These are phyloP conservation scores for Cordyceps pruinosa DNA, from an alignment of 2,329 filamentous ascomycete species.

Conservation along the genomic window DNA sequence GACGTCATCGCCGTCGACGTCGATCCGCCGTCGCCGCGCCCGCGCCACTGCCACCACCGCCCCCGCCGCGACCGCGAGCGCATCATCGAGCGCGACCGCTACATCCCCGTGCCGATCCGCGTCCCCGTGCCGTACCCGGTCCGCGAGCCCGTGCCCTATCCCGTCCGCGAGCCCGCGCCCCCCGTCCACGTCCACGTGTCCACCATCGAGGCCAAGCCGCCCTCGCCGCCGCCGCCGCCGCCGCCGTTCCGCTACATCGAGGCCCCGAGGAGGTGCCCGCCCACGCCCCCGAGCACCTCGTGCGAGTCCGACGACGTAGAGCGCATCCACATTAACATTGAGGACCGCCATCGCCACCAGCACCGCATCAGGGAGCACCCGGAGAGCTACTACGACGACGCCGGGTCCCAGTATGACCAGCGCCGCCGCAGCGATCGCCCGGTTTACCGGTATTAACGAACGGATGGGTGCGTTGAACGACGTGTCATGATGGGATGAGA, in stretches of 20 bases:
- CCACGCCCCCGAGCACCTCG: constrained; percentile 4
- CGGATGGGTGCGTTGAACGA: not conserved
- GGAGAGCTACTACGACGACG: not conserved
- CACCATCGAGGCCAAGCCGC: constrained; percentile 9
- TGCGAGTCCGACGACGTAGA: constrained; percentile 24
- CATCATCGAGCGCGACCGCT: constrained; percentile 45
- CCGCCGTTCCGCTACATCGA: constrained; percentile 9
- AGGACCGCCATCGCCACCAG: constrained; percentile 20
- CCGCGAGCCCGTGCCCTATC: constrained; percentile 40
- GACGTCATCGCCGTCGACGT: constrained; percentile 34
- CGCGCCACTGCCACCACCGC: constrained; percentile 23
- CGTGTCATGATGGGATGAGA: not conserved
- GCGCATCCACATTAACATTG: constrained; percentile 16
- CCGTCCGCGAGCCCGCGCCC: constrained; percentile 31
- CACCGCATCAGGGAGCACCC: constrained; percentile 1
- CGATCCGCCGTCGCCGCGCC: constrained; percentile 22
- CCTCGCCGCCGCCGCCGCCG: constrained; percentile 24
- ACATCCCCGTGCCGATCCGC: constrained; percentile 36
- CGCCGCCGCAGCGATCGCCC: constrained; percentile 1
- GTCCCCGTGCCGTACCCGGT: constrained; percentile 34
- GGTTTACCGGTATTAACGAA: not conserved
- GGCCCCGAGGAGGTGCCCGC: not conserved
- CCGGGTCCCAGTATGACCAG: not conserved
- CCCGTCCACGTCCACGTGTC: constrained; percentile 19
- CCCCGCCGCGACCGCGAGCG: constrained; percentile 37